A percentile compares a stretch with the other conserved stretches of the same genome.
These are phyloP conservation scores for Metschnikowia matae DNA, from an alignment of 805 yeast genomes.

Conservation along the genomic window DNA sequence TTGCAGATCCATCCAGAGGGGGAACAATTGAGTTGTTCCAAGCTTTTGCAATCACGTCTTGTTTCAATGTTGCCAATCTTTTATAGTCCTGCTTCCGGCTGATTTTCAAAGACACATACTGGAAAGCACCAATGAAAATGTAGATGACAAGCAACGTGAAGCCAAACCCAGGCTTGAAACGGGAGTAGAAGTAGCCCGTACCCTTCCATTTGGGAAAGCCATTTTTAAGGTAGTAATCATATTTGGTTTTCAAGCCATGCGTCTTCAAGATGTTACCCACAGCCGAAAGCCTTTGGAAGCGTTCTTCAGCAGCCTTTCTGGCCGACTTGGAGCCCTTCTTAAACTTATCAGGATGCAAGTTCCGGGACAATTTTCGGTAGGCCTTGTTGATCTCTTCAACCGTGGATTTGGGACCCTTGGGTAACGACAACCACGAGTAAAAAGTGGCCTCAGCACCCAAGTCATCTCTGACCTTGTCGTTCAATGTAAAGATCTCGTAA, in stretches of 20 bases:
- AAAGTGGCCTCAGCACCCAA: conserved; percentile 60
- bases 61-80: conserved; percentile 49
- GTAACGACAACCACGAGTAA: conserved; percentile 61
- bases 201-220: conserved; percentile 88
- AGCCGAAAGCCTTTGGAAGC: conserved; percentile 73
- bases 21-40: conserved; percentile 51
- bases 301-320: conserved; percentile 53
- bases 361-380: conserved; percentile 65
- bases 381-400: conserved; percentile 57
- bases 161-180: conserved; percentile 64
- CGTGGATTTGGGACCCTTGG: conserved; percentile 43
- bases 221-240: conserved; percentile 75
- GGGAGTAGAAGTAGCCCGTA: conserved; percentile 57
- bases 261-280: conserved; percentile 71
- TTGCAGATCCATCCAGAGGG: conserved; percentile 47
- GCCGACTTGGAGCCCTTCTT: conserved; percentile 23
- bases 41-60: conserved; percentile 50
- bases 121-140: conserved; percentile 51
- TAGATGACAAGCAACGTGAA: conserved; percentile 50
- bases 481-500: conserved; percentile 73
- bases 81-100: conserved; percentile 54
- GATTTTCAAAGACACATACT: conserved; percentile 52
- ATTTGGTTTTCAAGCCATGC: conserved; percentile 53
- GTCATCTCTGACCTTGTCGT: conserved; percentile 58
- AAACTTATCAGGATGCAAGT: conserved; percentile 82